Base-by-base conservation (phyloP, 2,329 filamentous ascomycete genomes). In the Fusarium piperis region DNA sequence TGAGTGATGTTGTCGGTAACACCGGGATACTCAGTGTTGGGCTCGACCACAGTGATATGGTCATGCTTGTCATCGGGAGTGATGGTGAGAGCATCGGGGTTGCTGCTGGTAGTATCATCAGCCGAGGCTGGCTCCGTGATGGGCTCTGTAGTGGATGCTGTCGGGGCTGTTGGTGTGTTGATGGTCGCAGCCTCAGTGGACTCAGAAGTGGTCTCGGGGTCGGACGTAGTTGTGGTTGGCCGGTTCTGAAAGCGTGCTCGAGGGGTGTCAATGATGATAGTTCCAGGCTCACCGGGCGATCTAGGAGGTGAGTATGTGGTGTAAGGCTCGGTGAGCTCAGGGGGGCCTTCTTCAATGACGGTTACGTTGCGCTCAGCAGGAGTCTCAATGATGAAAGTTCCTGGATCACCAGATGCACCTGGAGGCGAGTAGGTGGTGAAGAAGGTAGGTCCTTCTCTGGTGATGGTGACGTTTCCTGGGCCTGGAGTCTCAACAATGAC, bases 1-100 rank as follows among this genome's bases (percentile, higher is more conserved):
- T 70, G 57, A 4, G 69, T 72, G 16, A 72, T 26, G 15, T 72
- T 72, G 32, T 67, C 69, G 1, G 69, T 72, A 16, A 63, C 65
- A 39, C 41, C 69, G 6, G 62, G 61, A 33, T 63, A 72, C 33
- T 48, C 65, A 11, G 69, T 72, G 20, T 72, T 72, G 15, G 69
- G 69, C 26, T 70, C 46, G 11, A 72, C 48, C 12, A 72, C 26
- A 5, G 69, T 72, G 9, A 70, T 36, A n/a, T 72, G 69, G 30
- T 72, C 69, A 13, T 69, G 57, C 4, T 30, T 18, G 30, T 72
- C 69, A 10, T 41, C 63, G 0, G 69, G 69, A 12, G 58, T 63
- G 15, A 72, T 52, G 1, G 69, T 72, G 15, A 72, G 65, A 3
- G 62, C 69, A 35, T 66, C 23, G 1, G 69, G 20, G 9, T 71